Evolutionary conservation across 805 yeast species (phyloP), one percentile per base, ranked within the genome.

Genomic region (Candida tallmaniae): DNA sequence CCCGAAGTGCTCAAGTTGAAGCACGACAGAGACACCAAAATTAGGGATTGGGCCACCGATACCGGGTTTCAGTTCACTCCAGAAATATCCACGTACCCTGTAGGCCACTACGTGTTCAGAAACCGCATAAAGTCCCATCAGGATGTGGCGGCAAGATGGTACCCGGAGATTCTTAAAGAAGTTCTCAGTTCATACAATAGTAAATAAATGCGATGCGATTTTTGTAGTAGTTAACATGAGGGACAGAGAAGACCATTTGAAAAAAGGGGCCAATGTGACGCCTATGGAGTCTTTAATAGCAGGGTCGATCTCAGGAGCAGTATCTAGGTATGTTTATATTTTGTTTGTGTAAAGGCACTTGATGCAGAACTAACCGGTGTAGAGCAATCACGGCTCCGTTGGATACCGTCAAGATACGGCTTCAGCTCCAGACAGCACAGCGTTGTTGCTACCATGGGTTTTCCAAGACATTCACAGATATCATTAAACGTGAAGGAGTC

Each of bases 341-440:
- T 18, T n/a, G n/a, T n/a, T n/a, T n/a, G n/a, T n/a, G n/a, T n/a
- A n/a, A n/a, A n/a, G n/a, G n/a, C n/a, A n/a, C n/a, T n/a, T n/a
- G 23, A 22, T 22, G n/a, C 9, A 25, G 27, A 8, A 27, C 59
- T 55, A 49, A 56, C 57, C 11, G 14, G 24, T 15, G 23, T 18
- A 74, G 86, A 38, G 74, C 76, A 34, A 56, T 74, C 15, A 73
- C 82, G 1, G 89, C 95, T 2, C 95, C 95, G 3, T 58, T 86
- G 26, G 95, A 85, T 47, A 80, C 84, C 10, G 54, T 85, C 34
- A 86, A 86, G 56, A 84, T 85, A 44, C 63, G 94, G 34, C 62
- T 83, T 23, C 95, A 85, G 52, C 60, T 85, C 2, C 79, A 74
- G 40, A 59, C 63, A 0, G 23, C 34, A 32, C 37, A 31, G 1